These are phyloP conservation scores for Pythium myriotylum DNA, from an alignment of 352 stramenopile genomes.

Conservation along the genomic window DNA sequence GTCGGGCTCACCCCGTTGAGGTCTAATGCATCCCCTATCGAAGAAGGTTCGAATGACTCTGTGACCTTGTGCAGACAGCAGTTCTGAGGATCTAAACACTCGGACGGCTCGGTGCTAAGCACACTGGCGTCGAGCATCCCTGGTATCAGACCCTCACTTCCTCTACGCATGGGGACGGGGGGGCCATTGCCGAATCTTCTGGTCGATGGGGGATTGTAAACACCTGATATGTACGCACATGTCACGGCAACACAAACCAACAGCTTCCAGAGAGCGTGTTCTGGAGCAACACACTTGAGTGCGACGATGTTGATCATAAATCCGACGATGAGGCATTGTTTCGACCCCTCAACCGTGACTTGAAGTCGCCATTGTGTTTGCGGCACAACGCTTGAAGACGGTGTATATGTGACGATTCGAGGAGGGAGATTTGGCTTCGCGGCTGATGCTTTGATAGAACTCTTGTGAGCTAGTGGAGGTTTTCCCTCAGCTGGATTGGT, in stretches of 20 bases:
- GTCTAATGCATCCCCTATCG: conserved; percentile 1
- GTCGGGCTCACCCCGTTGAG: neutral
- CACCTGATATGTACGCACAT: conserved; percentile 42
- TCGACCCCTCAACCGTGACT: conserved; percentile 59
- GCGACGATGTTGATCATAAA: conserved; percentile 82
- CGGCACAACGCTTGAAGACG: conserved; percentile 1
- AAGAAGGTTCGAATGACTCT: neutral
- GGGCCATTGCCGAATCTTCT: conserved; percentile 4
- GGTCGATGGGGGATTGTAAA: conserved; percentile 50
- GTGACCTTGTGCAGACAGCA: conserved; percentile 59
- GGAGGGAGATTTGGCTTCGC: conserved; percentile 12
- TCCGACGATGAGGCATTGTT: conserved; percentile 74
- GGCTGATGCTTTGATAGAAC: conserved; percentile 15
- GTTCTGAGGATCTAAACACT: conserved; percentile 42
- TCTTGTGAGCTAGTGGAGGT: neutral
- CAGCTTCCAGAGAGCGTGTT: conserved; percentile 70
- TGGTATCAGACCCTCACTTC: conserved; percentile 16
- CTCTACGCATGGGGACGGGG: neutral
- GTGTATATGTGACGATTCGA: conserved; percentile 24
- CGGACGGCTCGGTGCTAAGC: conserved; percentile 30
- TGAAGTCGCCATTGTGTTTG: conserved; percentile 49
- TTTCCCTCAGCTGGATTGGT: neutral
- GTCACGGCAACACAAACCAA: conserved; percentile 60
- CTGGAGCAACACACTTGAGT: conserved; percentile 60
- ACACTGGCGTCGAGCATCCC: conserved; percentile 20